phyloP scores from a whole-genome alignment of 768 basidiomycete species.

The Serendipita sp. region DNA sequence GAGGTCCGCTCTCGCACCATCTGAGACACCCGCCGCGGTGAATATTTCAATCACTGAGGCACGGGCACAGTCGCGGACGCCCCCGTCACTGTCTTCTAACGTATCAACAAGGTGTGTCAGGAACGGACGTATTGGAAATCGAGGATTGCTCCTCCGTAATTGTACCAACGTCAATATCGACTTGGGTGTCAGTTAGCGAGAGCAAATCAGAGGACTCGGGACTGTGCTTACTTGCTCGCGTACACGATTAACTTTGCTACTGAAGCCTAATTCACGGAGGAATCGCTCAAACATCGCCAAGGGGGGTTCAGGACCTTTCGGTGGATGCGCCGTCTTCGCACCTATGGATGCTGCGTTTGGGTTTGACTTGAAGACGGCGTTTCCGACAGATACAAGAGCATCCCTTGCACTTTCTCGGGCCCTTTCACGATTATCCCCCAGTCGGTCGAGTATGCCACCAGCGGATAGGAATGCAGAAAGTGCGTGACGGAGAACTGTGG shows the following conservation, averaged over 20 bases:
- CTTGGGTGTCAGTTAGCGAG: slow-evolving; percentile 11
- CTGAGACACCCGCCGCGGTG: slow-evolving; percentile 62
- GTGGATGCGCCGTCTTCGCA: slow-evolving; percentile 17
- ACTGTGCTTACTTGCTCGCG: slow-evolving; percentile 59
- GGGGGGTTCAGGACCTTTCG: slow-evolving; percentile 53
- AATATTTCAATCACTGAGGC: slow-evolving; percentile 73
- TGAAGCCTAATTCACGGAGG: slow-evolving; percentile 53
- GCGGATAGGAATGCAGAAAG: slow-evolving; percentile 53
- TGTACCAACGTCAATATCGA: slow-evolving; percentile 52
- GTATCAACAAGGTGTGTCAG: slow-evolving; percentile 63
- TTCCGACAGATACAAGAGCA: slow-evolving; percentile 56
- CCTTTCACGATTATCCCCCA: slow-evolving; percentile 61
- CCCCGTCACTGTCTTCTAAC: slow-evolving; percentile 79
- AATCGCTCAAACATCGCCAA: slow-evolving; percentile 52
- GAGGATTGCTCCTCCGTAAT: slow-evolving; percentile 50
- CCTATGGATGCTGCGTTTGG: slow-evolving; percentile 24
- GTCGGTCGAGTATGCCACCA: slow-evolving; percentile 65
- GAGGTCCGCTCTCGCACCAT: slow-evolving; percentile 79
- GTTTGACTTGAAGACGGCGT: slow-evolving; percentile 48
- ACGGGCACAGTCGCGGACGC: slow-evolving; percentile 75
- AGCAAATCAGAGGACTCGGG: slow-evolving; percentile 15
- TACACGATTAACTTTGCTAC: slow-evolving; percentile 73
- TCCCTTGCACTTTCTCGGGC: slow-evolving; percentile 61
- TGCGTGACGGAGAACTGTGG: slow-evolving; percentile 45
- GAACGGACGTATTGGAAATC: slow-evolving; percentile 70